Conservation (phyloP, 768 basidiomycete genomes). For the Trametes gibbosa region DNA sequence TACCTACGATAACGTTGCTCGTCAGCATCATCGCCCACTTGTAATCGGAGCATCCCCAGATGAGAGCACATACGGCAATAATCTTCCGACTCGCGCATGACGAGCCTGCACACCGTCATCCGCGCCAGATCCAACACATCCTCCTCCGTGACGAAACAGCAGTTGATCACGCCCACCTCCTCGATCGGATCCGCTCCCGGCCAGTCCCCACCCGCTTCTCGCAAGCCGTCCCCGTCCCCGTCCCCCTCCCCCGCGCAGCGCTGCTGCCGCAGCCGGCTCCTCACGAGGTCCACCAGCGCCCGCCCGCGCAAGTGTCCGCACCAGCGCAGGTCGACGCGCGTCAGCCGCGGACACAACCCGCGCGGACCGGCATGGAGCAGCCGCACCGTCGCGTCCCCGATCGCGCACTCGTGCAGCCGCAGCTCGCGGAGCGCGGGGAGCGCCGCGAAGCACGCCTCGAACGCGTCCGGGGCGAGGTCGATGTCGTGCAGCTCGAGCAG, state of each 20-base stretch:
- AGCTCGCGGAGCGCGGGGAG: conserved; percentile 46
- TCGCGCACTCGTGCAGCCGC: conserved; percentile 56
- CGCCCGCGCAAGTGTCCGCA: conserved; percentile 52
- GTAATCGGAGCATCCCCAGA: not conserved
- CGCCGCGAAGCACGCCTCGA: conserved; percentile 34
- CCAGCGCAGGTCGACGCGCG: conserved; percentile 55
- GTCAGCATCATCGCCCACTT: not conserved
- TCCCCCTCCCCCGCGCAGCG: too few relatives aligned
- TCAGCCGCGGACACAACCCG: conserved; percentile 45
- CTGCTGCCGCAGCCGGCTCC: too few relatives aligned
- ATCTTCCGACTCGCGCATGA: conserved; percentile 41
- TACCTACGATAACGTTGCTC: conserved; percentile 30
- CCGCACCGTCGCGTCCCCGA: conserved; percentile 44
- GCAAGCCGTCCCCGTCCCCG: conserved; percentile 7
- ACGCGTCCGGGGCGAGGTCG: conserved; percentile 39
- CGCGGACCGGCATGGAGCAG: conserved; percentile 37
- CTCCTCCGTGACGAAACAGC: conserved; percentile 52
- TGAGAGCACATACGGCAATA: conserved; percentile 48
- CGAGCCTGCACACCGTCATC: conserved; percentile 46
- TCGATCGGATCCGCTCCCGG: conserved; percentile 32
- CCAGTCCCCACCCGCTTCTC: not conserved
- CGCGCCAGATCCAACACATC: conserved; percentile 51
- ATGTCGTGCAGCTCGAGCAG: conserved; percentile 50
- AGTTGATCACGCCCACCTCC: conserved; percentile 53
- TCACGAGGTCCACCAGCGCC: conserved; percentile 49